Conservation (phyloP, 2,329 filamentous ascomycete species). For the Penicillium rolfsii region DNA sequence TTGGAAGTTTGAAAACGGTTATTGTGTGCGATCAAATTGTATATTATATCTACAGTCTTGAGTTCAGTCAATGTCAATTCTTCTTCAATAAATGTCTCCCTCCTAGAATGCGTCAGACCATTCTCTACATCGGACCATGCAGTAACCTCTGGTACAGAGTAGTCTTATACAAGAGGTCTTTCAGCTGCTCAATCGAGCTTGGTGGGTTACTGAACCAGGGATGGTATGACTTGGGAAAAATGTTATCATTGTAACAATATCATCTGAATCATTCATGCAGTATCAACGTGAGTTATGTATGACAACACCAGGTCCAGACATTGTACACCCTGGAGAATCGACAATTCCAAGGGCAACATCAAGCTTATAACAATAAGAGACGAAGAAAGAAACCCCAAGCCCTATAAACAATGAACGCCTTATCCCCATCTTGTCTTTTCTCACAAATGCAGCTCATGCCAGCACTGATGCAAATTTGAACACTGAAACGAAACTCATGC, state of each 20-base stretch:
- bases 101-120: too few relatives aligned
- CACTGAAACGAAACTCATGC: not conserved
- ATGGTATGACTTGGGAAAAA: not conserved
- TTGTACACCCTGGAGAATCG: not conserved
- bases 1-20: slow-evolving; percentile 2
- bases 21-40: slow-evolving; percentile 12
- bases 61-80: slow-evolving; percentile 10
- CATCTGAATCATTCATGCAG: not conserved
- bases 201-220: not conserved
- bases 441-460: slow-evolving; percentile 6
- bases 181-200: not conserved
- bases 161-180: too few relatives aligned
- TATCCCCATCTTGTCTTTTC: slow-evolving; percentile 2
- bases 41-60: slow-evolving; percentile 9
- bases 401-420: slow-evolving; percentile 10
- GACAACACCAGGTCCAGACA: not conserved
- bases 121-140: too few relatives aligned
- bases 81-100: not conserved
- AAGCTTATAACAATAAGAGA: slow-evolving; percentile 8
- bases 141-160: too few relatives aligned
- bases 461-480: slow-evolving; percentile 10
- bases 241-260: not conserved
- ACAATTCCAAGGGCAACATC: not conserved
- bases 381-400: not conserved
- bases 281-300: slow-evolving; percentile 4